phyloP scores from a whole-genome alignment of 345 rosid species.

The Geranium rotundifolium region DNA sequence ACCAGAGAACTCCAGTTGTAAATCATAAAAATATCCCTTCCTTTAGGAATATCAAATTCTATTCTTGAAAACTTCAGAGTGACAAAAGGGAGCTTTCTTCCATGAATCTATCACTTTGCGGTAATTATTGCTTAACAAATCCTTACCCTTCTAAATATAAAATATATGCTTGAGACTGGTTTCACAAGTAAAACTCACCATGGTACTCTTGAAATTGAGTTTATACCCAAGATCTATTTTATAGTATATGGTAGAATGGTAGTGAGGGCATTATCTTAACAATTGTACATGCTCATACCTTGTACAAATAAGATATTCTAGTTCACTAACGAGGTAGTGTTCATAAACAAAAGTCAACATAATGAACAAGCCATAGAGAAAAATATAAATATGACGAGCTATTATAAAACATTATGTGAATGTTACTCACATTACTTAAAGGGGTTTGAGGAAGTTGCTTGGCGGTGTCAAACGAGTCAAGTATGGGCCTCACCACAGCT shows the following conservation, averaged over 20 bases:
- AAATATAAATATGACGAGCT: neutral
- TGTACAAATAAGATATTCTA: neutral
- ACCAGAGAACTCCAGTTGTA: too few relatives aligned
- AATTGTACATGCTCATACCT: neutral
- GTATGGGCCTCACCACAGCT: slow-evolving; percentile 87
- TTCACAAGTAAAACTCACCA: too few relatives aligned
- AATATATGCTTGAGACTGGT: too few relatives aligned
- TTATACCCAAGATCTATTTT: too few relatives aligned
- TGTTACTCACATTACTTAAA: slow-evolving; percentile 53
- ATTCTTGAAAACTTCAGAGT: too few relatives aligned
- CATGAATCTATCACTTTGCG: too few relatives aligned
- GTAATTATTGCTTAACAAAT: too few relatives aligned
- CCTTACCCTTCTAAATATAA: too few relatives aligned
- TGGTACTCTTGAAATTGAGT: too few relatives aligned
- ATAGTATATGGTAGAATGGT: neutral
- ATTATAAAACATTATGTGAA: neutral
- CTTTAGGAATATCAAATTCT: too few relatives aligned
- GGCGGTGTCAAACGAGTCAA: slow-evolving; percentile 81
- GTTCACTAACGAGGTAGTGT: neutral
- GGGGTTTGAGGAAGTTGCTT: slow-evolving; percentile 75
- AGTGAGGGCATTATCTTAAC: neutral
- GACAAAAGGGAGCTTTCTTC: too few relatives aligned
- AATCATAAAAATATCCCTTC: too few relatives aligned
- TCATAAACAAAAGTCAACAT: neutral
- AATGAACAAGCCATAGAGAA: neutral